A percentile compares a stretch with the other conserved stretches of the same genome.
Conservation (phyloP, 805 yeast species). For the Saturnispora silvae region DNA sequence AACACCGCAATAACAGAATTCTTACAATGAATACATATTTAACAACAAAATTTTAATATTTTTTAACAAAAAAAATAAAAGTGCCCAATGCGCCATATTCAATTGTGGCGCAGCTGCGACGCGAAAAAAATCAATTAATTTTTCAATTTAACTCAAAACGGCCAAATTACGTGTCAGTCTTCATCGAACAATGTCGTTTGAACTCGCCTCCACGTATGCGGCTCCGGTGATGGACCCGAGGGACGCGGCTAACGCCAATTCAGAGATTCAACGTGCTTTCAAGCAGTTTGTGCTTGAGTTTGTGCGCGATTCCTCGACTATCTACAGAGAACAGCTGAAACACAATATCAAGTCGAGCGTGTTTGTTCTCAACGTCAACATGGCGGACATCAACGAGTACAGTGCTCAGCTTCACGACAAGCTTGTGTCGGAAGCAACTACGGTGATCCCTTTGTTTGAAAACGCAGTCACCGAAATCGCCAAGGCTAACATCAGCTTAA, state of each 20-base stretch:
- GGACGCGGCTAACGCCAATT: conserved; percentile 48
- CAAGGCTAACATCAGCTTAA: conserved; percentile 48
- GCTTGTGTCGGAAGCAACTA: conserved; percentile 77
- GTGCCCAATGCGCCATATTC: conserved; percentile 3
- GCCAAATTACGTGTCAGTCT: no score
- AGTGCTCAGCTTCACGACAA: conserved; percentile 83
- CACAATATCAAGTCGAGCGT: conserved; percentile 74
- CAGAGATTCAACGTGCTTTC: conserved; percentile 68
- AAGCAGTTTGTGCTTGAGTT: conserved; percentile 76
- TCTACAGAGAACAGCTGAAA: conserved; percentile 84
- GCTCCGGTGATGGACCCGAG: conserved; percentile 87
- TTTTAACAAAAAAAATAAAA: no score
- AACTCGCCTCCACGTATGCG: conserved; percentile 57
- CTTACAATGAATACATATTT: no score
- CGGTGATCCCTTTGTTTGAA: conserved; percentile 79
- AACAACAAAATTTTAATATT: background rate
- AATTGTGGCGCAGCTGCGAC: conserved; percentile 3
- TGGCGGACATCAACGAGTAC: conserved; percentile 77
- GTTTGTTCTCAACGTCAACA: conserved; percentile 61
- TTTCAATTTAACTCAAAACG: background rate
- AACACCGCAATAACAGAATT: background rate
- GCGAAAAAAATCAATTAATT: background rate
- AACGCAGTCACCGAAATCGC: conserved; percentile 80
- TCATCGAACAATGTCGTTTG: conserved; percentile 55
- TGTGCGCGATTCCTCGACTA: conserved; percentile 68